Evolutionary conservation across 1,284 basidiomycete species (phyloP), one percentile per base, ranked within the genome.

Genomic region (Salmacisia buchloeana): DNA sequence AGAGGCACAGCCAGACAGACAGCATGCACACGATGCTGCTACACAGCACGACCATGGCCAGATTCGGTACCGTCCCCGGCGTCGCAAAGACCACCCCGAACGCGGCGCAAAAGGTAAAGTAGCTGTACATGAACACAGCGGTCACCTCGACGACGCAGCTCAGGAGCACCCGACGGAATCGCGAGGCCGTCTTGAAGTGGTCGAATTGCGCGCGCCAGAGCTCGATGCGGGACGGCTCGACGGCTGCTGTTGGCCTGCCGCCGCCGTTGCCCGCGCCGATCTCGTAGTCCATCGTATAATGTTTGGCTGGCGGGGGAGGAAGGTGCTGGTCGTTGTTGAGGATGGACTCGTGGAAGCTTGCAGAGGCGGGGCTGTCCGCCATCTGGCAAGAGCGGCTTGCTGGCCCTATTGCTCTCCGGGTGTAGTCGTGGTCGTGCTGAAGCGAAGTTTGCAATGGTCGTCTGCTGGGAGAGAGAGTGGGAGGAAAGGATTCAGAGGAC

Each of bases 191-290:
- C 49, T 54, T 54, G 49, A 33, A 27, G 13, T 29, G 15, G 49
- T 54, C 49, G 27, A 54, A 33, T 31, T 31, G 49, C 6, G 49
- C 49, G 18, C 49, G 12, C 49, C 49, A 54, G 12, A 54, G 15
- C 21, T 54, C 49, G 25, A 54, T 27, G 49, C 49, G 49, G 27
- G n/a, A 54, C 3, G 49, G 49, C 49, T 54, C 15, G 23, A 52
- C 29, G 36, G 36, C 10, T n/a, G 10, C n/a, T n/a, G 36, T 9
- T 9, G 36, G 36, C 36, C 36, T 39, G 36, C 36, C 10, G 10
- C n/a, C 36, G 10, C 9, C 9, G n/a, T 9, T n/a, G 36, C 10
- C 9, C 36, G 36, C 9, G 36, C 36, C 10, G 36, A 9, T n/a
- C 9, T 9, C 36, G n/a, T n/a, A 39, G 36, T 10, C 36, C 36